Evolutionary conservation across 2,329 filamentous ascomycete species (phyloP).

Genomic region (Sporothrix globosa): DNA sequence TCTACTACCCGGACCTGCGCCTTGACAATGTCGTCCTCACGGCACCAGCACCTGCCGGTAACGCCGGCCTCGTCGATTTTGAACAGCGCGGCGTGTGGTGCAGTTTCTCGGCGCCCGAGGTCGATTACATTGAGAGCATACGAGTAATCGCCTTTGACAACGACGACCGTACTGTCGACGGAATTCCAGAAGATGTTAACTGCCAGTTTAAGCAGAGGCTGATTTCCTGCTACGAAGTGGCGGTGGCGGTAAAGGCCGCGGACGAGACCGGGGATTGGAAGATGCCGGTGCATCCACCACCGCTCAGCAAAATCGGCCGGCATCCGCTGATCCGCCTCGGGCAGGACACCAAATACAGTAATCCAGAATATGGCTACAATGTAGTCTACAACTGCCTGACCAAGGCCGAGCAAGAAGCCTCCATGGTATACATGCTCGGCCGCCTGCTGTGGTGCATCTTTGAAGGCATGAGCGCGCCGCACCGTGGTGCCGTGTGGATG

Average conservation of each 20-base stretch:
- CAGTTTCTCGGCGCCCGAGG: conserved; percentile 63
- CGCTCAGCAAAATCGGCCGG: not conserved
- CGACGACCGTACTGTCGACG: conserved; percentile 41
- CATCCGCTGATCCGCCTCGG: conserved; percentile 31
- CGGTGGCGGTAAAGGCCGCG: not conserved
- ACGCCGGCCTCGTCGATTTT: conserved; percentile 63
- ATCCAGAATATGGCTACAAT: conserved; percentile 57
- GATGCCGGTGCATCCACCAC: not conserved
- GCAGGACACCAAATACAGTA: conserved; percentile 47
- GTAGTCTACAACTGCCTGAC: conserved; percentile 60
- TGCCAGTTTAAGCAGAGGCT: conserved; percentile 49
- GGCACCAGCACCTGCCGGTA: conserved; percentile 41
- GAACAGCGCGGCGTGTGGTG: conserved; percentile 67
- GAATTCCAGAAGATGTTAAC: conserved; percentile 46
- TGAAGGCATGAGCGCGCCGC: conserved; percentile 61
- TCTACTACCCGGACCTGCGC: conserved; percentile 64
- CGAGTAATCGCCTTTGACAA: conserved; percentile 57
- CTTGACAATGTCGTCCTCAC: conserved; percentile 63
- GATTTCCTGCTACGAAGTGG: conserved; percentile 50
- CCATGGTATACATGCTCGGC: conserved; percentile 66
- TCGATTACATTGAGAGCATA: conserved; percentile 62
- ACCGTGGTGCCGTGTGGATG: conserved; percentile 60
- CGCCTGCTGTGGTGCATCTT: conserved; percentile 66
- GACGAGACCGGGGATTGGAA: not conserved
- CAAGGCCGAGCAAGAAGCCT: conserved; percentile 56